These are phyloP conservation scores for Coniferiporia sulphurascens DNA, from an alignment of 1,284 basidiomycete species.

Conservation along the genomic window DNA sequence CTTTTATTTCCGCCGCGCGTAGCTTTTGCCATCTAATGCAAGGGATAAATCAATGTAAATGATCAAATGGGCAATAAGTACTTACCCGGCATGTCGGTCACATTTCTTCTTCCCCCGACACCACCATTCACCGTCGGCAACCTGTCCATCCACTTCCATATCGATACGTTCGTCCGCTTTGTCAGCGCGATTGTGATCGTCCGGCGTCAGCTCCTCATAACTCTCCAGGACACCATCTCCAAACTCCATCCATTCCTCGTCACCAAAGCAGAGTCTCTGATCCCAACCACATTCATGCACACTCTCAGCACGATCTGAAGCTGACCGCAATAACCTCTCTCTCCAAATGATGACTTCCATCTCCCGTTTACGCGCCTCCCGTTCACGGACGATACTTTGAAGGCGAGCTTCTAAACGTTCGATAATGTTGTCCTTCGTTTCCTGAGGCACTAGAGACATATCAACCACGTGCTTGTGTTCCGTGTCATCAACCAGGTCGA, in stretches of 20 bases:
- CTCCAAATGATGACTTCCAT: constrained; percentile 66
- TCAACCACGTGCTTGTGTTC: constrained; percentile 3
- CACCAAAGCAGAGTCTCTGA: constrained; percentile 72
- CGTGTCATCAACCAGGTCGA: neutral
- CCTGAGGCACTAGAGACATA: constrained; percentile 6
- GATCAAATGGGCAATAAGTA: constrained; percentile 14
- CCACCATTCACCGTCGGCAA: constrained; percentile 59
- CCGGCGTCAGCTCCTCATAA: constrained; percentile 45
- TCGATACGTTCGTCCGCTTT: constrained; percentile 31
- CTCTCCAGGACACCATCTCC: constrained; percentile 60
- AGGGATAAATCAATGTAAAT: constrained; percentile 10
- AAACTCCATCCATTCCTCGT: constrained; percentile 66
- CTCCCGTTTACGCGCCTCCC: constrained; percentile 58
- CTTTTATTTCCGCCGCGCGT: constrained; percentile 62
- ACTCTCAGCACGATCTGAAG: constrained; percentile 52
- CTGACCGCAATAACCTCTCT: constrained; percentile 59
- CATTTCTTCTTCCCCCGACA: constrained; percentile 70
- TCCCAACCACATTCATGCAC: constrained; percentile 79
- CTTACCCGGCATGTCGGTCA: constrained; percentile 71
- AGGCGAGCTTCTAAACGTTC: constrained; percentile 47
- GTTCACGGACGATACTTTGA: constrained; percentile 48
- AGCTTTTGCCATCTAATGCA: constrained; percentile 68
- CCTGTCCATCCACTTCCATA: constrained; percentile 37
- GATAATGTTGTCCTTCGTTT: constrained; percentile 37
- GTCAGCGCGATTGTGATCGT: constrained; percentile 22